Base-by-base conservation (phyloP, 495 filamentous ascomycete genomes). In the Penicillium diatomitis region DNA sequence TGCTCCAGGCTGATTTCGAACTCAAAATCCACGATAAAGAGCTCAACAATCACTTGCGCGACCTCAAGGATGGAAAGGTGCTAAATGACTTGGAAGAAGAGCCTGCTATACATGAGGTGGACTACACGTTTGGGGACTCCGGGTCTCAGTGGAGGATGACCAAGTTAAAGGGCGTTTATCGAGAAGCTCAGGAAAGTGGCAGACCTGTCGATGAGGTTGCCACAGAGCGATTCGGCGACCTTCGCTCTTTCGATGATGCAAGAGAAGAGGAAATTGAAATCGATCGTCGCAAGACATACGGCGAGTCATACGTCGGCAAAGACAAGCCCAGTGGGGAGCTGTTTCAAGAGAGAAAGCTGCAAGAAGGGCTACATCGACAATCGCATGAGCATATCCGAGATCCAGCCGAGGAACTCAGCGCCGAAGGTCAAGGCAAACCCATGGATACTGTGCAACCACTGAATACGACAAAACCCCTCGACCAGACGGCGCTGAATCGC, bases 91-190 rank as follows among this genome's bases (percentile, higher is more conserved):
- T 78, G 6, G 69, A 78, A 33, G 62, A 75, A 10, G 65, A 80
- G 44, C 68, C 73, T 8, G 66, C 74, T 2, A 72, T 79, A 50
- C 79, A 84, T 52, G 79, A 86, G 32, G 81, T 94, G 9, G 69
- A 74, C 49, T 99, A 97, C 61, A 86, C 72, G 0, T 95, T 99
- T 67, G 92, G 92, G 11, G 94, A 99, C 63, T 64, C 79, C 9
- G 92, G 94, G 0, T 87, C 90, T 11, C 77, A 85, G 52, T 99
- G 94, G 91, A 82, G 92, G 40, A 96, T 97, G 91, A 91, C 83
- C 32, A 95, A 88, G 61, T 77, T 99, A 30, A 88, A 85, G 55
- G 85, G 83, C 5, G 84, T 95, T 11, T 95, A 95, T 68, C 78
- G 83, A 44, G 79, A 83, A 47, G 84, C 88, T 0, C 77, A 95